Percentiles rank a stretch among this genome's conserved stretches.
Evolutionary conservation across 1,284 basidiomycete species (phyloP).

Genomic region (Butyriboletus appendiculatus): DNA sequence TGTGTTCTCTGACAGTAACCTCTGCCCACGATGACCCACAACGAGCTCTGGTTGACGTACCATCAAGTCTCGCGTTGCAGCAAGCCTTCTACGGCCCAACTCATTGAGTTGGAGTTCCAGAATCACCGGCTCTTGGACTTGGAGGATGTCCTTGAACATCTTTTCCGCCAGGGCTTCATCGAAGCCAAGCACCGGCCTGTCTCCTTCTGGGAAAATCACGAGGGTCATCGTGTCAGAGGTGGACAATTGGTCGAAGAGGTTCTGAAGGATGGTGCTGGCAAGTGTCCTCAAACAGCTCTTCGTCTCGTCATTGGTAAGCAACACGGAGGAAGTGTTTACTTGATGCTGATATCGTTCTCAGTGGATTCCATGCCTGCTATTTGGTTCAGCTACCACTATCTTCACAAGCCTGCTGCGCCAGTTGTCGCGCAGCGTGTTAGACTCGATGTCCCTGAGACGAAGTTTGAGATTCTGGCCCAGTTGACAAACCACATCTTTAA

Average conservation of each 20-base stretch:
- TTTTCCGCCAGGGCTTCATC: conserved; percentile 47
- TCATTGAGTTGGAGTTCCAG: conserved; percentile 46
- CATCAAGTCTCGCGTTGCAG: conserved; percentile 44
- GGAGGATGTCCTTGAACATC: conserved; percentile 50
- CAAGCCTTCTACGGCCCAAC: conserved; percentile 44
- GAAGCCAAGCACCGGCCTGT: conserved; percentile 43
- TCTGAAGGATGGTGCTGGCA: conserved; percentile 41
- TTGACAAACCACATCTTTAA: conserved; percentile 48
- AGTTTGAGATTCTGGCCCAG: conserved; percentile 41
- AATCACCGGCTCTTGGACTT: conserved; percentile 42
- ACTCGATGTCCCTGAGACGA: conserved; percentile 31
- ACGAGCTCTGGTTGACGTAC: conserved; percentile 50
- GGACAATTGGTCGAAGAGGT: conserved; percentile 41
- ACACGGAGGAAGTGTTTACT: neutral
- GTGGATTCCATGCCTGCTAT: conserved; percentile 41
- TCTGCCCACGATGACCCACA: conserved; percentile 28
- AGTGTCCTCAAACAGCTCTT: conserved; percentile 43
- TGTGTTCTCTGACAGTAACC: neutral
- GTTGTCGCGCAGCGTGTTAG: conserved; percentile 44
- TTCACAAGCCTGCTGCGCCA: conserved; percentile 32
- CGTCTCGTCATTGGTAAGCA: conserved; percentile 45
- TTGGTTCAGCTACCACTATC: conserved; percentile 47
- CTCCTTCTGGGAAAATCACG: conserved; percentile 45
- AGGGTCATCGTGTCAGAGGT: conserved; percentile 39
- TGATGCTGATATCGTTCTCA: conserved; percentile 17